Conservation (phyloP, 1,139 yeast species). For the Protomyces pachydermus region DNA sequence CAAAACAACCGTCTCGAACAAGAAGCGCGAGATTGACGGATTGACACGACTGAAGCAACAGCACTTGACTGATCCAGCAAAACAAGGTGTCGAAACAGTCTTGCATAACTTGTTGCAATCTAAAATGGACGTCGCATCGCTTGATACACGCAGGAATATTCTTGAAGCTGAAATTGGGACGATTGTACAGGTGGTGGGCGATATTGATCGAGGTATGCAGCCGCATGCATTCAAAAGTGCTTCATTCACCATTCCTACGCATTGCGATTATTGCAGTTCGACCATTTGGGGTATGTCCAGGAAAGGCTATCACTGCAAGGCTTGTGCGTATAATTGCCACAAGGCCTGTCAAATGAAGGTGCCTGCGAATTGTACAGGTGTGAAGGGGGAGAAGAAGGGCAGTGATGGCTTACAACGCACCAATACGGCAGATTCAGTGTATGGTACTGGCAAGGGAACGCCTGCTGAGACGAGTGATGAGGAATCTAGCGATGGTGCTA, state of each 20-base stretch:
- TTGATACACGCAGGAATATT: conserved; percentile 67
- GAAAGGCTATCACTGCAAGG: conserved; percentile 34
- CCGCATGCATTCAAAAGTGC: conserved; percentile 35
- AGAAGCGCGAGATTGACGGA: conserved; percentile 52
- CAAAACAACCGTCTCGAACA: conserved; percentile 47
- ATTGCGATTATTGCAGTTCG: conserved; percentile 34
- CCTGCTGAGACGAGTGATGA: conserved; percentile 4
- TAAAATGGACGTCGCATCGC: conserved; percentile 60
- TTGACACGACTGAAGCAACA: conserved; percentile 40
- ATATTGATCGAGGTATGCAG: conserved; percentile 39
- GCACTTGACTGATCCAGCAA: conserved; percentile 38
- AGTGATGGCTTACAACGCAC: conserved; percentile 21
- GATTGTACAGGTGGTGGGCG: conserved; percentile 80
- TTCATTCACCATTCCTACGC: conserved; percentile 35
- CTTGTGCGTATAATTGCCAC: conserved; percentile 35
- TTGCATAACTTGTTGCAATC: conserved; percentile 53
- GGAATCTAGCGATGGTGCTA: background rate
- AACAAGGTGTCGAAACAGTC: conserved; percentile 44
- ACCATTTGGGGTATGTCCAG: conserved; percentile 35
- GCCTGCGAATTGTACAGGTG: conserved; percentile 33
- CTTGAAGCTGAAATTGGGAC: conserved; percentile 86
- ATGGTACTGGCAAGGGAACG: conserved; percentile 3
- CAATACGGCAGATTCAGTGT: conserved; percentile 9
- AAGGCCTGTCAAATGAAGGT: conserved; percentile 35
- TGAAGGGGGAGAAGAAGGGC: conserved; percentile 27